Evolutionary conservation across 495 filamentous ascomycete species (phyloP), one percentile per base, ranked within the genome.

Genomic region (Podospora anserina): DNA sequence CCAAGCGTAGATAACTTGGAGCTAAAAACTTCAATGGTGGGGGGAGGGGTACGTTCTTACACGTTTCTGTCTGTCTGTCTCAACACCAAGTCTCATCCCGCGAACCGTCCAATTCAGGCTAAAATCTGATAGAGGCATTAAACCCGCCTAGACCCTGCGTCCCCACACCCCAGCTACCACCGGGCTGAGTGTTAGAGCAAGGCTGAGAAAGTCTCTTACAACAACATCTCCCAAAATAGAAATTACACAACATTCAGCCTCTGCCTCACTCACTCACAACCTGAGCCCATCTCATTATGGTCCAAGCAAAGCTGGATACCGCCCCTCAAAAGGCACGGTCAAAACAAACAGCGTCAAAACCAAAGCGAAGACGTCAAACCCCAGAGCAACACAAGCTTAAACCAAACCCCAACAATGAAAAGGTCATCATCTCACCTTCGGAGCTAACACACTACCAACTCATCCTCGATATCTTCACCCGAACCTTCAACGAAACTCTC

Each of bases 391-490:
- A 19, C 55, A 58, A 26, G 6, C 23, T 58, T 19, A 18, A 28
- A 30, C 60, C 23, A 30, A 30, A 62, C 18, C 60, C 30, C 60
- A 62, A 32, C 19, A 62, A 27, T 6, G 23, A n/a, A 62, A 62
- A 62, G 18, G 27, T 32, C 27, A 62, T 26, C 16, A 62, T 28
- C 19, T 26, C 55, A 58, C 19, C 55, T n/a, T 5, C n/a, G 18
- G n/a, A 58, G n/a, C 16, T 39, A 0, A 69, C 67, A 39, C 77
- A 91, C 4, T 91, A 95, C 69, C 93, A 96, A 73, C 80, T 83
- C 20, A 81, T 94, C 13, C 82, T 97, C n/a, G 85, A 94, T 68
- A 80, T 94, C 71, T 97, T 96, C 83, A 84, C 81, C 65, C 76
- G 81, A 64, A 80, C 90, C 7, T 89, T 96, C 65, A 67, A 77